Evolutionary conservation across 1,139 yeast genomes (phyloP).

Genomic region (Scheffersomyces parashehatae): DNA sequence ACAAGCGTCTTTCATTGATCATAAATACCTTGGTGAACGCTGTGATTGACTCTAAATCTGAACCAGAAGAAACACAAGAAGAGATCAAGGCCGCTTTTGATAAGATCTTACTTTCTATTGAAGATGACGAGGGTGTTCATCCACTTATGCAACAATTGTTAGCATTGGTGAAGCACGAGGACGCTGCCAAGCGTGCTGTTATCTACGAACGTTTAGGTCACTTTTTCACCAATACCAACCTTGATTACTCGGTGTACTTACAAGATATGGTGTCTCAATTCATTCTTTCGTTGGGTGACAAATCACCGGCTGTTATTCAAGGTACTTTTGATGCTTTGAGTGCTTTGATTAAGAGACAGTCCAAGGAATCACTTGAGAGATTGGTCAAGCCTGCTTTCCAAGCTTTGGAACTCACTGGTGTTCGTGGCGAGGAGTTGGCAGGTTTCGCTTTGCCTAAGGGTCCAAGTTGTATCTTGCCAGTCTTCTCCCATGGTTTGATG

Average conservation of each 20-base stretch:
- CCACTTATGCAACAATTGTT: constrained; percentile 82
- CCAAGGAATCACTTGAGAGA: constrained; percentile 73
- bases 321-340: constrained; percentile 70
- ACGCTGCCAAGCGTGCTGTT: constrained; percentile 62
- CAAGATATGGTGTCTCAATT: constrained; percentile 75
- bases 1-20: constrained; percentile 69
- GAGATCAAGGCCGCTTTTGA: constrained; percentile 62
- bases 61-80: constrained; percentile 34
- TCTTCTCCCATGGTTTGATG: constrained; percentile 94
- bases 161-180: constrained; percentile 76
- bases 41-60: constrained; percentile 38
- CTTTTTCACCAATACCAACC: constrained; percentile 63
- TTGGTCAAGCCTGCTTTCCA: constrained; percentile 78
- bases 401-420: constrained; percentile 68
- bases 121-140: constrained; percentile 79
- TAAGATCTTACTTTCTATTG: constrained; percentile 67
- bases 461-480: constrained; percentile 83
- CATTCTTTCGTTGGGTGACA: constrained; percentile 73
- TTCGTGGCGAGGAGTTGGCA: constrained; percentile 62
- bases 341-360: constrained; percentile 67
- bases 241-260: constrained; percentile 74
- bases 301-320: constrained; percentile 61
- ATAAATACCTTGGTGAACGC: constrained; percentile 72
- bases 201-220: constrained; percentile 69
- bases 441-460: constrained; percentile 85